These are phyloP conservation scores for Clarkia xantiana DNA, from an alignment of 345 rosid genomes.

Conservation along the genomic window DNA sequence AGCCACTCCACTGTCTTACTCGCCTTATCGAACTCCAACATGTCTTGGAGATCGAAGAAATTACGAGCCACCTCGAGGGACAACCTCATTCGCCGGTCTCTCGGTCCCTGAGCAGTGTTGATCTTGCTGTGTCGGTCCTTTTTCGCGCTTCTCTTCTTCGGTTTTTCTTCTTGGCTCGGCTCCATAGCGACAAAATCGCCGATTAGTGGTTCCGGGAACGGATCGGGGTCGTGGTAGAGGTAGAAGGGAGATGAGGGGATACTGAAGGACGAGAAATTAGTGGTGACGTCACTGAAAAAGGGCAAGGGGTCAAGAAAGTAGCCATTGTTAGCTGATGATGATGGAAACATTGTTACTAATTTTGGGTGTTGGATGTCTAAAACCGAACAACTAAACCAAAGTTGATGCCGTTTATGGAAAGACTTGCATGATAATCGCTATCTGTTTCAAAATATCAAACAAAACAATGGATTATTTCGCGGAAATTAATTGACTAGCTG, in stretches of 20 bases:
- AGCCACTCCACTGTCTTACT: conserved; percentile 84
- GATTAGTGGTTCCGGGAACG: conserved; percentile 12
- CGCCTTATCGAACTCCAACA: conserved; percentile 64
- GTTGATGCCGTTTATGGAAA: too few species aligned
- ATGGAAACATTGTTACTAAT: conserved; percentile 24
- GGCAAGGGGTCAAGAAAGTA: conserved; percentile 7
- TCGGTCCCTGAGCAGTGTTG: conserved; percentile 56
- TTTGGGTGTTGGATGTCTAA: not conserved
- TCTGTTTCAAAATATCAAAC: too few species aligned
- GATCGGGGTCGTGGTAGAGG: conserved; percentile 18
- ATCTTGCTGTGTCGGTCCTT: conserved; percentile 86
- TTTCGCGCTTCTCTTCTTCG: conserved; percentile 31
- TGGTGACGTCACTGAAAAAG: conserved; percentile 13
- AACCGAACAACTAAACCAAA: too few species aligned
- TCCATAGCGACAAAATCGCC: conserved; percentile 7
- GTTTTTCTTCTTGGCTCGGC: conserved; percentile 5
- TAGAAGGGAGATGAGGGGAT: conserved; percentile 35
- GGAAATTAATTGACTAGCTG: too few species aligned
- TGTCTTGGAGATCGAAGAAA: conserved; percentile 73
- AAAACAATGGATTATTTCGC: too few species aligned
- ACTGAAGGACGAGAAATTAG: conserved; percentile 13
- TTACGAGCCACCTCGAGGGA: conserved; percentile 58
- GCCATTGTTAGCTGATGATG: conserved; percentile 14
- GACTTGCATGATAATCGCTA: too few species aligned
- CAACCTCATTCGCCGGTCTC: conserved; percentile 80